Base-by-base conservation (phyloP, 805 yeast species). In the Metschnikowia orientalis region DNA sequence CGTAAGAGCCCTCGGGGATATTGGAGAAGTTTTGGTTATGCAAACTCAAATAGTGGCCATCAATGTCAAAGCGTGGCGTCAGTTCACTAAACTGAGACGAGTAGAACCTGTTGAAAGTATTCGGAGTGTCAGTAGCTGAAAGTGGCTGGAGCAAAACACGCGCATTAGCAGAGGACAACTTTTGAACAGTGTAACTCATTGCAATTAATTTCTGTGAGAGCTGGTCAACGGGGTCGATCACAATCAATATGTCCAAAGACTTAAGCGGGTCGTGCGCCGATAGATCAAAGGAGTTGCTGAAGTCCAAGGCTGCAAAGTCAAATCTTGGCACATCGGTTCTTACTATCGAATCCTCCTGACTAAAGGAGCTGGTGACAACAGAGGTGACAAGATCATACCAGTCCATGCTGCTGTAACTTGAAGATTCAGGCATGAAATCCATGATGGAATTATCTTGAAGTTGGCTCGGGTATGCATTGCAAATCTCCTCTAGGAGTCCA, bases 141-240 rank as follows among this genome's bases (percentile, higher is more conserved):
- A 69, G 59, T 1, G 95, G 96, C 32, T 77, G 73, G 18, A 87
- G 44, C 4, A 75, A 47, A 0, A 88, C 57, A 13, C 68, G 66
- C 4, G 79, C 49, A 13, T 74, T 72, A 4, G 82, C 67, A 45
- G 72, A 76, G 1, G 73, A 57, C 17, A 77, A 48, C 15, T 61
- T 54, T 19, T 56, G 53, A 6, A 81, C 41, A 0, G 73, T 44
- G 3, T 53, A 45, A 3, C 57, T 50, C 11, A 82, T 51, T 0
- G 81, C 60, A 0, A 81, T 45, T 6, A 77, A 48, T 30, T 72
- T 74, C 48, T 86, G 97, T 0, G 94, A 72, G 10, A 61, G 47
- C 44, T 82, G 89, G 38, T 74, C 72, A 2, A 77, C 55, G 1
- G 97, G 97, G 52, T 92, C 88, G 23, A 85, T 48, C 1, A 83